These are phyloP conservation scores for Pisolithus tinctorius DNA, from an alignment of 768 basidiomycete species.

Conservation along the genomic window DNA sequence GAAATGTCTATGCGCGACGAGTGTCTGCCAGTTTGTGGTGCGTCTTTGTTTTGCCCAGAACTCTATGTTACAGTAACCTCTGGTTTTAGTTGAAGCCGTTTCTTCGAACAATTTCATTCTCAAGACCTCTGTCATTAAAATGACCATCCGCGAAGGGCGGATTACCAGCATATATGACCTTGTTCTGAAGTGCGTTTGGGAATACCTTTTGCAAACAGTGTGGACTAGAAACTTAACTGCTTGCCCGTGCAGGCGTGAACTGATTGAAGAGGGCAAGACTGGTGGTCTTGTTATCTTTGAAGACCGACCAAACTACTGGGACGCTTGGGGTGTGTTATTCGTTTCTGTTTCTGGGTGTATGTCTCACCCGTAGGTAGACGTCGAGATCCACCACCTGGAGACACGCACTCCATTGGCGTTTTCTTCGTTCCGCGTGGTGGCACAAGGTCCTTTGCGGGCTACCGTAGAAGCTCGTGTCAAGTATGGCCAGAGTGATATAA, in stretches of 20 bases:
- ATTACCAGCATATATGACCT: constrained; percentile 83
- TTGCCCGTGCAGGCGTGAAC: constrained; percentile 58
- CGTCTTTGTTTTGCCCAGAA: constrained; percentile 8
- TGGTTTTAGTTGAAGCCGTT: constrained; percentile 49
- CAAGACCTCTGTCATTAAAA: constrained; percentile 59
- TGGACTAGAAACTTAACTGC: background rate
- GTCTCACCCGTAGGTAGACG: constrained; percentile 42
- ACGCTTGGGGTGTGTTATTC: constrained; percentile 64
- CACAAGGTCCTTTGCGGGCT: constrained; percentile 78
- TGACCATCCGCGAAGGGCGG: constrained; percentile 76
- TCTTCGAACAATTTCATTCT: constrained; percentile 67
- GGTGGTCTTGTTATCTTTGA: constrained; percentile 90
- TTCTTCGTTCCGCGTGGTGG: constrained; percentile 54
- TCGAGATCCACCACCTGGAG: constrained; percentile 91
- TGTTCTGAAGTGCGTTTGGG: constrained; percentile 46
- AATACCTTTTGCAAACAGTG: no score
- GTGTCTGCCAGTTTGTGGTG: constrained; percentile 61
- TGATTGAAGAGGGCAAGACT: constrained; percentile 64
- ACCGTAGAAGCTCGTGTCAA: constrained; percentile 61
- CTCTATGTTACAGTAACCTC: background rate
- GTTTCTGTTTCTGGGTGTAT: background rate
- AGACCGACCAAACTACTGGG: constrained; percentile 84
- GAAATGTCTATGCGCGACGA: constrained; percentile 39
- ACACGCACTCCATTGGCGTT: constrained; percentile 72
- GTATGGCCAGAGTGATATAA: constrained; percentile 71